These are phyloP conservation scores for Oryza longistaminata DNA, from an alignment of 176 grass and related monocot species.

Conservation along the genomic window DNA sequence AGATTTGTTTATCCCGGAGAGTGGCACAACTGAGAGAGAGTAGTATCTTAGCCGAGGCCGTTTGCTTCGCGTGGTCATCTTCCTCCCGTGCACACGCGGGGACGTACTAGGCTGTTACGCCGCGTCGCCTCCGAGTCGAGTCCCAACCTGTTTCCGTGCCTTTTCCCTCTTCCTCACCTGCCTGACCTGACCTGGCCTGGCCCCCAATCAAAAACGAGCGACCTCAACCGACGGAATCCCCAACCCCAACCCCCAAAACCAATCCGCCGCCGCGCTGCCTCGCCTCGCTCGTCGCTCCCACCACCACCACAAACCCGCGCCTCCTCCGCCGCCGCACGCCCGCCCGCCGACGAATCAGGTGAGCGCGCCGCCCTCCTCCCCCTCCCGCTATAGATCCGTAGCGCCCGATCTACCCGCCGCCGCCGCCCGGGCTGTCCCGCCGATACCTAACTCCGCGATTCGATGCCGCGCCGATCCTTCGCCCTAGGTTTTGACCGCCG, in stretches of 20 bases:
- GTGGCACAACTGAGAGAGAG: no score
- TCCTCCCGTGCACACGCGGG: not conserved
- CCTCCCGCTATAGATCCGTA: not conserved
- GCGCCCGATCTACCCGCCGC: not conserved
- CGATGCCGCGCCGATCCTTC: not conserved
- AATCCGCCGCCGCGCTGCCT: not conserved
- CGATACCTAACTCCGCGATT: not conserved
- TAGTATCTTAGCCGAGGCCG: not conserved
- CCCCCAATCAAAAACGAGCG: not conserved
- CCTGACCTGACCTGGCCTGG: no score
- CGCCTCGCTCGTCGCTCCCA: no score
- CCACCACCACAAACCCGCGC: no score
- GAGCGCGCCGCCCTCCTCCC: not conserved
- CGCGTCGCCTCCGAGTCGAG: not conserved
- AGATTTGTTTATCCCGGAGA: no score
- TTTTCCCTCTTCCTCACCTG: not conserved
- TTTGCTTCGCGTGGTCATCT: not conserved
- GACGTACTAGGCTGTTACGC: not conserved
- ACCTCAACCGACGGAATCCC: not conserved
- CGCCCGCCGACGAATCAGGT: not conserved
- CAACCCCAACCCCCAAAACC: not conserved
- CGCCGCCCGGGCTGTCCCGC: not conserved
- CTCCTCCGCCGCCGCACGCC: not conserved
- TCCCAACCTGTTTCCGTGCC: not conserved
- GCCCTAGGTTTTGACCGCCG: no score